Percentiles rank a stretch among this genome's conserved stretches.
These are phyloP conservation scores for Blastocystis hominis DNA, from an alignment of 352 stramenopile genomes.

Conservation along the genomic window DNA sequence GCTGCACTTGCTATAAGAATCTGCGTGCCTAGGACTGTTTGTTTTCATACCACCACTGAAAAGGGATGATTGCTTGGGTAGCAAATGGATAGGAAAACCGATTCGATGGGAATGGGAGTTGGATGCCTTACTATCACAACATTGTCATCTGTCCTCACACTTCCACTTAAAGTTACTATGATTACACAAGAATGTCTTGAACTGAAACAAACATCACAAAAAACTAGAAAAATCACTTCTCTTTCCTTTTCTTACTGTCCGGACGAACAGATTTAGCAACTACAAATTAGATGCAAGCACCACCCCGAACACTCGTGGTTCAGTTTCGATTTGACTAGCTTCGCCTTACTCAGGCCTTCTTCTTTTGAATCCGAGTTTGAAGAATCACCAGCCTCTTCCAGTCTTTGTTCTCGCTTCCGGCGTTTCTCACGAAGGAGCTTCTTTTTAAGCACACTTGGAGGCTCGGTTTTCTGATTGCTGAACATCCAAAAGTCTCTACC, in stretches of 20 bases:
- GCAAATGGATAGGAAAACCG: background rate
- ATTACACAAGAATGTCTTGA: too few relatives aligned
- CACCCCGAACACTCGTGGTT: background rate
- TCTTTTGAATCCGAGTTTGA: conserved; percentile 16
- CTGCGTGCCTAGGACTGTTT: background rate
- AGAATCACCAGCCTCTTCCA: conserved; percentile 2
- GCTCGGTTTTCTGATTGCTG: background rate
- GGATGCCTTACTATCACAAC: too few relatives aligned
- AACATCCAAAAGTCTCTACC: background rate
- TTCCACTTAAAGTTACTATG: too few relatives aligned
- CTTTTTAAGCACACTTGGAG: conserved; percentile 42
- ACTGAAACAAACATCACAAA: too few relatives aligned
- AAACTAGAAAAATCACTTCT: too few relatives aligned
- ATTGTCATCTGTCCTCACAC: too few relatives aligned
- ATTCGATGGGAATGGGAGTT: too few relatives aligned
- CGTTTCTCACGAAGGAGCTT: conserved; percentile 42
- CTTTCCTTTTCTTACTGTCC: too few relatives aligned
- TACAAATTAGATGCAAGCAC: background rate
- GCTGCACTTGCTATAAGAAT: conserved; percentile 7
- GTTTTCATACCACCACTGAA: background rate
- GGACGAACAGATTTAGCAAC: background rate
- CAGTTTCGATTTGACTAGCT: background rate
- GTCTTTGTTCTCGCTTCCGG: background rate
- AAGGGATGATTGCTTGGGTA: background rate
- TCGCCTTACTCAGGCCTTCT: conserved; percentile 25